Percentiles rank a stretch among this genome's conserved stretches.
Conservation (phyloP, 129 eudicot genomes). For the Ambrosia artemisiifolia region DNA sequence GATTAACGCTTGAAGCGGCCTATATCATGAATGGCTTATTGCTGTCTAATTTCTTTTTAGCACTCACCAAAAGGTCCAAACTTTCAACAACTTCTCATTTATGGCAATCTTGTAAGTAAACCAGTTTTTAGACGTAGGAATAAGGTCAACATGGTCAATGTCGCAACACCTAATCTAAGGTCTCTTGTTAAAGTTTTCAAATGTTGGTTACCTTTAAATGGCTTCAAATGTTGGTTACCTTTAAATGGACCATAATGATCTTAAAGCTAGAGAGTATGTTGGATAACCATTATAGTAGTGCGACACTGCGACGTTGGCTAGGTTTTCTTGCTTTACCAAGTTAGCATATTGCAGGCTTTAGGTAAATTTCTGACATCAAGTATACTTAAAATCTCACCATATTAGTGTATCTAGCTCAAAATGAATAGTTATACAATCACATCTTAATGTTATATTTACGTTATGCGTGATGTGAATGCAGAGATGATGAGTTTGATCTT, state of each 20-base stretch:
- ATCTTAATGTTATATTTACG: constrained; percentile 8
- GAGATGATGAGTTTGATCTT: constrained; percentile 86
- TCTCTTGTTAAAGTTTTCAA: background rate
- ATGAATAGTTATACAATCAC: background rate
- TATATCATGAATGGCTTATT: background rate
- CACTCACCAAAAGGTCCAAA: background rate
- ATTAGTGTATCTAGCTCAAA: constrained; percentile 1
- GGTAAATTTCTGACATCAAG: too few species aligned
- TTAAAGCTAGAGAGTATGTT: too few species aligned
- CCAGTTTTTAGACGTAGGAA: background rate
- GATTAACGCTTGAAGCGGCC: background rate
- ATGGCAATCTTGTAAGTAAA: background rate
- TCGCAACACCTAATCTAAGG: background rate
- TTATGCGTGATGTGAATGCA: constrained; percentile 31
- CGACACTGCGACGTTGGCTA: too few species aligned
- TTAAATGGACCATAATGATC: background rate
- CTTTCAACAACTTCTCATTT: background rate
- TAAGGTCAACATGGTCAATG: background rate
- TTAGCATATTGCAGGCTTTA: too few species aligned
- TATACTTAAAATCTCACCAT: background rate
- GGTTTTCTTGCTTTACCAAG: too few species aligned
- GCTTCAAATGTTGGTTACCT: too few species aligned
- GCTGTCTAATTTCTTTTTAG: background rate
- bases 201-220: background rate
- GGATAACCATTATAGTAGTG: too few species aligned